Conservation (phyloP, 345 rosid species). For the Lepidium sativum region DNA sequence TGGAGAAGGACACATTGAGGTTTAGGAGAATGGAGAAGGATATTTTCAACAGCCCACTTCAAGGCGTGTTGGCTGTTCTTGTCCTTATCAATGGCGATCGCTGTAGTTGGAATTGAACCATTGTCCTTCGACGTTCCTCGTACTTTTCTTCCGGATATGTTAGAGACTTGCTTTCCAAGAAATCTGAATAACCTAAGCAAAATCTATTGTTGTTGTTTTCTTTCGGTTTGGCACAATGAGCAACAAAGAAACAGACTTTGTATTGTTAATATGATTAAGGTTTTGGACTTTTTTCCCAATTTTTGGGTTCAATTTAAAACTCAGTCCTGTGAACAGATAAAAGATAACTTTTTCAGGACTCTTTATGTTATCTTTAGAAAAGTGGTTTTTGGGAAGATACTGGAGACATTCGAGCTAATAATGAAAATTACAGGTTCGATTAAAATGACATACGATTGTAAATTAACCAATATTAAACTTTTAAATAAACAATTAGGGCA, state of each 20-base stretch:
- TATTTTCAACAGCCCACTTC: conserved; percentile 68
- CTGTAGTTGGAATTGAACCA: conserved; percentile 24
- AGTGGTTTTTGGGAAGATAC: neutral
- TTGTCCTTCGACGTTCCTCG: neutral
- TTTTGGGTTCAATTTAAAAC: conserved; percentile 8
- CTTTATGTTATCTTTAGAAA: conserved; percentile 5
- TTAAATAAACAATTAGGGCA: no score
- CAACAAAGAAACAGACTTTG: conserved; percentile 5
- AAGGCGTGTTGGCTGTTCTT: conserved; percentile 77
- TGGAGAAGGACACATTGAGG: conserved; percentile 36
- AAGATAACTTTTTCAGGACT: neutral
- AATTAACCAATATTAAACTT: neutral
- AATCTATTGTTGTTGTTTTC: neutral
- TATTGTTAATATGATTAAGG: neutral
- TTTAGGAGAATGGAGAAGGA: conserved; percentile 38
- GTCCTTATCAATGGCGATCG: conserved; percentile 65
- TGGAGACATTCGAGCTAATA: neutral
- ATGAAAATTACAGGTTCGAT: neutral
- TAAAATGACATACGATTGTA: neutral
- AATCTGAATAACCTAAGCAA: conserved; percentile 5
- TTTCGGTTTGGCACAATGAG: neutral
- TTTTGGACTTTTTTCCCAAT: conserved; percentile 12
- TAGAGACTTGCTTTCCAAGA: conserved; percentile 14
- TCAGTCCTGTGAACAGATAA: conserved; percentile 15
- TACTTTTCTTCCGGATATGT: conserved; percentile 18